A percentile compares a stretch with the other conserved stretches of the same genome.
Evolutionary conservation across 768 basidiomycete species (phyloP).

Genomic region (Tricholoma terreum): DNA sequence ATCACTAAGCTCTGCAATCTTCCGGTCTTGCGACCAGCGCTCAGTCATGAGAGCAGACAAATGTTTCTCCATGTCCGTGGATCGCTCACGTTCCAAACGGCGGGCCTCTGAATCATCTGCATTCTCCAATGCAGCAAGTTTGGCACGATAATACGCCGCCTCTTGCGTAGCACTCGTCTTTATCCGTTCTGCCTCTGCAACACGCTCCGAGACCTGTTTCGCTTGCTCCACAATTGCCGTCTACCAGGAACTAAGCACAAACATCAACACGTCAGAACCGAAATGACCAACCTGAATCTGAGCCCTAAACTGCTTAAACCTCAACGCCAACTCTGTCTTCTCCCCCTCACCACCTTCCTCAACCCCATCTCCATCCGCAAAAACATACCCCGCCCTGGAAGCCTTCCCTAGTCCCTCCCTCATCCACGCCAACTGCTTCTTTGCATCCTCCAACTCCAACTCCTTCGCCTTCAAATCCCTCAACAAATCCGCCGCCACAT

Average conservation of each 20-base stretch:
- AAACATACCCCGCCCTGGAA: constrained; percentile 72
- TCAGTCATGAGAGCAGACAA: constrained; percentile 60
- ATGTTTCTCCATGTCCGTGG: constrained; percentile 70
- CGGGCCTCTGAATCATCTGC: constrained; percentile 60
- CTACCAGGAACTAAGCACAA: constrained; percentile 33
- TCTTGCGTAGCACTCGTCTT: constrained; percentile 84
- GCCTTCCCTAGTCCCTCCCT: constrained; percentile 76
- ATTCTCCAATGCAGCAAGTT: constrained; percentile 82
- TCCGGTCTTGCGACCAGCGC: constrained; percentile 63
- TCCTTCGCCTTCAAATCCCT: constrained; percentile 83
- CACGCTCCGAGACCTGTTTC: constrained; percentile 67
- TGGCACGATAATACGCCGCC: constrained; percentile 93
- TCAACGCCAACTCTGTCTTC: constrained; percentile 69
- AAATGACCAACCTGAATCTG: constrained; percentile 68
- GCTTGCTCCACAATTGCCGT: constrained; percentile 75
- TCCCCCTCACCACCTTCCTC: constrained; percentile 47
- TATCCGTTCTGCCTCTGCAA: constrained; percentile 76
- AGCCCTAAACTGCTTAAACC: constrained; percentile 86
- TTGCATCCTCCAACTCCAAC: constrained; percentile 70
- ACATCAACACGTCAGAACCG: not conserved
- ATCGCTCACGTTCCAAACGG: constrained; percentile 76
- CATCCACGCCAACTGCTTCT: constrained; percentile 84
- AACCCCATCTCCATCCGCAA: constrained; percentile 41
- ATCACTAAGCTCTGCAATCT: constrained; percentile 68
- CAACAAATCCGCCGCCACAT: constrained; percentile 70